Percentiles rank a stretch among this genome's conserved stretches.
Conservation (phyloP, 805 yeast species). For the Clavispora carvajalis region DNA sequence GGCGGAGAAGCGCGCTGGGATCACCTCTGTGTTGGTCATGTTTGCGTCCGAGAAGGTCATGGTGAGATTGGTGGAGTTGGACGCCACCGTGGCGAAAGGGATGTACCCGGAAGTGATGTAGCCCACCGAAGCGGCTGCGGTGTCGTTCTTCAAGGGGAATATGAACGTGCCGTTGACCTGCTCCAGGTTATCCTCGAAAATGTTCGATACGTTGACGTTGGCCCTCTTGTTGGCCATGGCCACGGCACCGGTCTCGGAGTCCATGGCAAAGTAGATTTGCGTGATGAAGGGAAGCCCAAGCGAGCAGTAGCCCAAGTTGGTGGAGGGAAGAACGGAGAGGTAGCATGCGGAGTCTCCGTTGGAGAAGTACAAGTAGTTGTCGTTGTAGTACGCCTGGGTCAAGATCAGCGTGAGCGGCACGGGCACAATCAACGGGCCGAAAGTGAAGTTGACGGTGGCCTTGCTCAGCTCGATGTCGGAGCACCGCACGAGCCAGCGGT, state of each 20-base stretch:
- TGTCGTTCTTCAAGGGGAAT: not conserved
- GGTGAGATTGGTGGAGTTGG: conserved; percentile 2
- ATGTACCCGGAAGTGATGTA: conserved; percentile 38
- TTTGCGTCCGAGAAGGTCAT: conserved; percentile 10
- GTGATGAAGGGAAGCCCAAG: conserved; percentile 57
- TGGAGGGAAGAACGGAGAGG: conserved; percentile 46
- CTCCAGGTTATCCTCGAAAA: not conserved
- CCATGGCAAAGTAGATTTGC: conserved; percentile 55
- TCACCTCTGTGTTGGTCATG: conserved; percentile 5
- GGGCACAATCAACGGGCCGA: conserved; percentile 47
- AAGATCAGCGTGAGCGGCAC: conserved; percentile 45
- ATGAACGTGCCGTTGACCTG: not conserved
- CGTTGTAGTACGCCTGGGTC: conserved; percentile 30
- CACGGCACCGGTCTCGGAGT: conserved; percentile 48
- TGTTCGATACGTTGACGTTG: conserved; percentile 4
- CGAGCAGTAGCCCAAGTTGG: conserved; percentile 43
- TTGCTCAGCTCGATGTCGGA: conserved; percentile 36
- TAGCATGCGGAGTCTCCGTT: conserved; percentile 56
- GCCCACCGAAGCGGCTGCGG: conserved; percentile 8
- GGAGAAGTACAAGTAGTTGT: conserved; percentile 40
- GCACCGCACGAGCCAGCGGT: conserved; percentile 63
- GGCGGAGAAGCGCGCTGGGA: conserved; percentile 26
- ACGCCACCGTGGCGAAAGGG: conserved; percentile 40
- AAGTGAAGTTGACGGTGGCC: conserved; percentile 48
- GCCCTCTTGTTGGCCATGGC: conserved; percentile 51